Evolutionary conservation across 1,284 basidiomycete species (phyloP).

Genomic region (Microbotryum violaceum): DNA sequence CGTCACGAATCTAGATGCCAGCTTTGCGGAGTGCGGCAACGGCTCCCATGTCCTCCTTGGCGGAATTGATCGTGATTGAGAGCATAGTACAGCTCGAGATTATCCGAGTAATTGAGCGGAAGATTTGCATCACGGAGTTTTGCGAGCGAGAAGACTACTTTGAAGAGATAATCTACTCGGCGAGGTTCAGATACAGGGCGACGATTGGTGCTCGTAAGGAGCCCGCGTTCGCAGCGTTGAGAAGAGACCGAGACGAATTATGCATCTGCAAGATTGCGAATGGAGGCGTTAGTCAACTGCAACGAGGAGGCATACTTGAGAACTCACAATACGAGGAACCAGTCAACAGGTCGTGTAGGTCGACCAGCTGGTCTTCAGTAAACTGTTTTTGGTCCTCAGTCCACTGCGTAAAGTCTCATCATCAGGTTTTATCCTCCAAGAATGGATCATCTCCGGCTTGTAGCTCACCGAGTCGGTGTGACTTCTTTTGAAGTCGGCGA

Average conservation of each 20-base stretch:
- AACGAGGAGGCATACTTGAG: neutral
- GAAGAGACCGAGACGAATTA: neutral
- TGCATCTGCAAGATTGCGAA: too few relatives aligned
- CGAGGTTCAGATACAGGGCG: neutral
- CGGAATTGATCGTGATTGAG: too few relatives aligned
- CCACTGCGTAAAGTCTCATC: slow-evolving; percentile 55
- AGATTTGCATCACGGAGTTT: too few relatives aligned
- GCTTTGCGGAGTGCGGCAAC: too few relatives aligned
- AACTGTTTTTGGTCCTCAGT: slow-evolving; percentile 83
- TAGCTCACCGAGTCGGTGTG: slow-evolving; percentile 37
- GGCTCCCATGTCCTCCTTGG: too few relatives aligned
- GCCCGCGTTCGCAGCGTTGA: neutral
- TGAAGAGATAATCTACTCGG: neutral
- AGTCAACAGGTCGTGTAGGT: slow-evolving; percentile 77
- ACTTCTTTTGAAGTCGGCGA: slow-evolving; percentile 42
- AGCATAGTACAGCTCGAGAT: too few relatives aligned
- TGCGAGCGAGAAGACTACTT: neutral
- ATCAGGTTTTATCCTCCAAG: slow-evolving; percentile 10
- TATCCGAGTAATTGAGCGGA: too few relatives aligned
- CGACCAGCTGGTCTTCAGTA: slow-evolving; percentile 79
- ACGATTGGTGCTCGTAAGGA: neutral
- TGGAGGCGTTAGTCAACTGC: neutral
- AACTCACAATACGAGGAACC: slow-evolving; percentile 65
- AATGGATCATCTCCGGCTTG: slow-evolving; percentile 8
- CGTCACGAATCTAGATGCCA: too few relatives aligned